phyloP scores from a whole-genome alignment of 2,329 filamentous ascomycete genomes.

The Dothistroma pini region DNA sequence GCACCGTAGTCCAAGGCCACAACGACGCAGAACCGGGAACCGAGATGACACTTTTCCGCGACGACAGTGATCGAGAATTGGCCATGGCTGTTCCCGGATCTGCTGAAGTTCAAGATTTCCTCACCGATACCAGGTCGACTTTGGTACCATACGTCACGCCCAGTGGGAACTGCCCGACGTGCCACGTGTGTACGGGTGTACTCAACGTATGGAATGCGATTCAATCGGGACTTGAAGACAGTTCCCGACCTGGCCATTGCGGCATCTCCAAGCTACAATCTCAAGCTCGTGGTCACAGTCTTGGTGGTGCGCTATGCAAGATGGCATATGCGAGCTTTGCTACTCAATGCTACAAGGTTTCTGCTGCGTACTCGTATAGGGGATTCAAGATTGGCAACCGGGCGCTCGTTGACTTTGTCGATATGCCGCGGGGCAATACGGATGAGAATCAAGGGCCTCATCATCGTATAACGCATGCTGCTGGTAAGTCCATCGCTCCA shows the following conservation, averaged over 20 bases:
- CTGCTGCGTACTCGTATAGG: constrained; percentile 5
- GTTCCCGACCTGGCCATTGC: constrained; percentile 2
- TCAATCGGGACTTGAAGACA: neutral
- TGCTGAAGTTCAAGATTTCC: neutral
- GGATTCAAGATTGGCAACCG: constrained; percentile 4
- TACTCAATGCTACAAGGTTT: neutral
- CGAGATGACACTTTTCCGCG: constrained; percentile 5
- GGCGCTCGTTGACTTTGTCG: constrained; percentile 5
- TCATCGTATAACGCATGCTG: constrained; percentile 1
- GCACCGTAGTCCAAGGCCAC: constrained; percentile 6
- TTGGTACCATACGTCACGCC: constrained; percentile 1
- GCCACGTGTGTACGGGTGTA: neutral
- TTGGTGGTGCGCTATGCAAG: neutral
- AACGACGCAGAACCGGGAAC: constrained; percentile 2
- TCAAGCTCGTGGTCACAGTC: constrained; percentile 3
- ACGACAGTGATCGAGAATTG: constrained; percentile 1
- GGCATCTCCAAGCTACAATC: constrained; percentile 4
- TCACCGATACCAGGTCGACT: constrained; percentile 1
- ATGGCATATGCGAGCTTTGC: constrained; percentile 1
- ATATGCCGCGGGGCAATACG: neutral
- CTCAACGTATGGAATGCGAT: constrained; percentile 3
- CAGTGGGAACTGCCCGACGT: neutral
- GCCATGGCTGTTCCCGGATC: constrained; percentile 7
- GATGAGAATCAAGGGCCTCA: neutral
- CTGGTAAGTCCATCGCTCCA: neutral